These are phyloP conservation scores for Colletotrichum kahawae DNA, from an alignment of 2,329 filamentous ascomycete genomes.

Conservation along the genomic window DNA sequence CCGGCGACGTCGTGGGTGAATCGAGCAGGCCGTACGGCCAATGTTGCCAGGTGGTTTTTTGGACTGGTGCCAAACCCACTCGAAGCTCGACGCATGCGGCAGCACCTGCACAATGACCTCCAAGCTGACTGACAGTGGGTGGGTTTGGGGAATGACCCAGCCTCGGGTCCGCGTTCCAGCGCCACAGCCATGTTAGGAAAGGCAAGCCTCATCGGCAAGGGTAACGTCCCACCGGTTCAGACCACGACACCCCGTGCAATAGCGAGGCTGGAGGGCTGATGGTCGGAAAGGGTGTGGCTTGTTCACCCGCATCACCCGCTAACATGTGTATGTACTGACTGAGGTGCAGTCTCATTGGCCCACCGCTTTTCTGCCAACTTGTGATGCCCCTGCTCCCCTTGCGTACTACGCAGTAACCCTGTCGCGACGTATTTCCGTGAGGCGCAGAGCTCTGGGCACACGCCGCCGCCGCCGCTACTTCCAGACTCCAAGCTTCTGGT, in stretches of 20 bases:
- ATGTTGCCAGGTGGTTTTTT: slow-evolving; percentile 22
- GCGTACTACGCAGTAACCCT: background rate
- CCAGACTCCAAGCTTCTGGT: slow-evolving; percentile 13
- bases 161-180: background rate
- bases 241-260: background rate
- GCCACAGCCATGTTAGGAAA: background rate
- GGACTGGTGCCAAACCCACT: slow-evolving; percentile 9
- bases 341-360: background rate
- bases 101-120: background rate
- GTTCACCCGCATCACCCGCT: background rate
- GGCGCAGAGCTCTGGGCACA: slow-evolving; percentile 23
- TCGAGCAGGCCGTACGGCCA: background rate
- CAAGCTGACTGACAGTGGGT: background rate
- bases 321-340: background rate
- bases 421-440: slow-evolving; percentile 18
- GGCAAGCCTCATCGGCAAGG: background rate
- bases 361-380: background rate
- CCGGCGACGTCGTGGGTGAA: background rate
- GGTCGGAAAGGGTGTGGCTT: slow-evolving; percentile 2
- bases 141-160: background rate
- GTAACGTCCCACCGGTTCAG: background rate
- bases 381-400: background rate
- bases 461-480: slow-evolving; percentile 16
- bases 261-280: slow-evolving; percentile 17
- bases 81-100: background rate